phyloP scores from a whole-genome alignment of 352 stramenopile genomes.

The Phytophthora fragariaefolia region DNA sequence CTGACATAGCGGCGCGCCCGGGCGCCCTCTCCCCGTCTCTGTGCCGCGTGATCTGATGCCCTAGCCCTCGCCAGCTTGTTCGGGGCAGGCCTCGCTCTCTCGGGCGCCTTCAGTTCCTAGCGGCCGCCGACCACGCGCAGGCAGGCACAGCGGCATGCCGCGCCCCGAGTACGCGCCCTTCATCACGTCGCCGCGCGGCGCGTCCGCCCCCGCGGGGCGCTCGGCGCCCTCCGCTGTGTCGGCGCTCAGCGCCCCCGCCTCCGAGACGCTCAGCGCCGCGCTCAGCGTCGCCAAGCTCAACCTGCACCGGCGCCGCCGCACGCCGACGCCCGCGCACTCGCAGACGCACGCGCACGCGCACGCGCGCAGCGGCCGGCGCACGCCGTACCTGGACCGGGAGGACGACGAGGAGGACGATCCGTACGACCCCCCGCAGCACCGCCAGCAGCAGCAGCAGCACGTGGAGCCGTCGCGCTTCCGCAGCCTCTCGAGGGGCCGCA shows the following conservation, averaged over 20 bases:
- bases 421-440: conserved; percentile 29
- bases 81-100: conserved; percentile 18
- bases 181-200: conserved; percentile 40
- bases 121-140: background rate
- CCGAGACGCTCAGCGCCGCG: conserved; percentile 39
- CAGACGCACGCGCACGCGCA: conserved; percentile 4
- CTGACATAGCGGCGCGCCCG: background rate
- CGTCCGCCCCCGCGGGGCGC: conserved; percentile 23
- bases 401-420: conserved; percentile 37
- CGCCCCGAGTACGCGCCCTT: conserved; percentile 50
- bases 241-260: conserved; percentile 32
- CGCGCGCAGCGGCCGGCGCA: conserved; percentile 11
- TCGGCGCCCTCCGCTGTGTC: conserved; percentile 41
- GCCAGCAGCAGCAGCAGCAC: conserved; percentile 29
- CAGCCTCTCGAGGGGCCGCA: conserved; percentile 12
- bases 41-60: background rate
- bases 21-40: conserved; percentile 3
- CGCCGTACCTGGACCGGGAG: conserved; percentile 35
- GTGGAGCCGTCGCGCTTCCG: conserved; percentile 19
- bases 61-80: background rate
- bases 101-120: conserved; percentile 23
- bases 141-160: conserved; percentile 33
- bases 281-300: conserved; percentile 44
- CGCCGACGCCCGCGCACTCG: conserved; percentile 32
- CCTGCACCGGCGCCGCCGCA: conserved; percentile 35